Evolutionary conservation across 306 rosid species (phyloP).

Genomic region (Citrullus colocynthis): DNA sequence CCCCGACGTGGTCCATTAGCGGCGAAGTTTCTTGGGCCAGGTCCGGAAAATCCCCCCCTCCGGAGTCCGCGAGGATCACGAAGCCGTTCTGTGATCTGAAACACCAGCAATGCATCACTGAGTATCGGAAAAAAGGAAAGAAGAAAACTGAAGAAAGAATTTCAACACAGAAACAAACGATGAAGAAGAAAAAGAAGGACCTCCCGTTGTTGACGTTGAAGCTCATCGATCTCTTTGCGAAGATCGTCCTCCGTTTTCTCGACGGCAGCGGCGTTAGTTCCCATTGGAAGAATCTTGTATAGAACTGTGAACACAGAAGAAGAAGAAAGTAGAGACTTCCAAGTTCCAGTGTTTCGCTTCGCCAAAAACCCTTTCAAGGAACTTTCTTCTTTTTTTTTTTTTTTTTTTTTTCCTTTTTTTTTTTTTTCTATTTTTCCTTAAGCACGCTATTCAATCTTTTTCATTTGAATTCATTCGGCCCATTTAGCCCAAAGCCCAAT

Average conservation of each 20-base stretch:
- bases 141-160: not conserved
- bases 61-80: slow-evolving; percentile 97
- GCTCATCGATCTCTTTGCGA: slow-evolving; percentile 90
- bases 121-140: not conserved
- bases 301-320: not conserved
- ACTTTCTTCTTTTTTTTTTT: too few species aligned
- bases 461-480: not conserved
- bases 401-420: too few species aligned
- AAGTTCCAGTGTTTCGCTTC: not conserved
- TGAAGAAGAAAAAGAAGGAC: slow-evolving; percentile 13
- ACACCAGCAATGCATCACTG: not conserved
- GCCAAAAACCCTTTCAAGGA: not conserved
- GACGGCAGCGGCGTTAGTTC: slow-evolving; percentile 41
- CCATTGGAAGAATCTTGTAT: slow-evolving; percentile 22
- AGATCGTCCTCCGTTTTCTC: slow-evolving; percentile 78
- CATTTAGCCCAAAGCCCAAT: not conserved
- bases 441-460: not conserved
- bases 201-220: slow-evolving; percentile 94
- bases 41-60: slow-evolving; percentile 39
- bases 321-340: not conserved
- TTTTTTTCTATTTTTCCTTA: not conserved
- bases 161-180: not conserved
- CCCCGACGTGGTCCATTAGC: slow-evolving; percentile 63
- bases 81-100: slow-evolving; percentile 79
- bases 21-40: slow-evolving; percentile 47